Base-by-base conservation (phyloP, 768 basidiomycete genomes). In the Pleurotus djamor region DNA sequence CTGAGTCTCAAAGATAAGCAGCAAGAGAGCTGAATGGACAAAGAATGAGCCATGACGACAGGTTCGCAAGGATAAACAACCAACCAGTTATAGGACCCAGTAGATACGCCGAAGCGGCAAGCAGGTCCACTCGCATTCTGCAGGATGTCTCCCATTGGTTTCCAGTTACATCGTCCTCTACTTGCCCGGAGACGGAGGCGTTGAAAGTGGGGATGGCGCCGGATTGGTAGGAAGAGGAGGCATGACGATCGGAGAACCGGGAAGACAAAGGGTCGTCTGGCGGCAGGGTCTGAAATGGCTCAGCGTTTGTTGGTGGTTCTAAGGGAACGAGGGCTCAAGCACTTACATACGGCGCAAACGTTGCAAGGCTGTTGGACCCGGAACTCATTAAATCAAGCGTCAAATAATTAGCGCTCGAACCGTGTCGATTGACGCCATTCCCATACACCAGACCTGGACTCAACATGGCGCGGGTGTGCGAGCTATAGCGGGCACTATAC, bases 61-160 rank as follows among this genome's bases (percentile, higher is more conserved):
- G 2, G 9, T 41, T 2, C 38, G 38, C 38, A 41, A 10, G n/a
- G 9, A 41, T 41, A 10, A n/a, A 41, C 38, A n/a, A 44, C 84
- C 58, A 64, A 92, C 91, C 91, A 56, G 88, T 85, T 17, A 91
- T 67, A 0, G 88, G 91, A 5, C 91, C 91, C 0, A 89, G 70
- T 0, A 90, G 37, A 68, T 92, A 92, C 4, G 85, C 80, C 51
- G 78, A 74, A 4, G 86, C 86, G 13, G 88, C 83, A 58, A 88
- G 72, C 21, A 88, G 52, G 68, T 92, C 88, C 10, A 91, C 83
- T 62, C 89, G 79, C 76, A 83, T 74, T 10, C 84, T 84, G 64
- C 83, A 82, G 32, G 84, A 75, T 12, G 88, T 90, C 76, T 88
- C 86, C 90, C 89, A 91, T 61, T 79, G 80, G 63, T 83, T 88